Conservation (phyloP, 164 flowering plant species). For the Magnolia changhungtana region DNA sequence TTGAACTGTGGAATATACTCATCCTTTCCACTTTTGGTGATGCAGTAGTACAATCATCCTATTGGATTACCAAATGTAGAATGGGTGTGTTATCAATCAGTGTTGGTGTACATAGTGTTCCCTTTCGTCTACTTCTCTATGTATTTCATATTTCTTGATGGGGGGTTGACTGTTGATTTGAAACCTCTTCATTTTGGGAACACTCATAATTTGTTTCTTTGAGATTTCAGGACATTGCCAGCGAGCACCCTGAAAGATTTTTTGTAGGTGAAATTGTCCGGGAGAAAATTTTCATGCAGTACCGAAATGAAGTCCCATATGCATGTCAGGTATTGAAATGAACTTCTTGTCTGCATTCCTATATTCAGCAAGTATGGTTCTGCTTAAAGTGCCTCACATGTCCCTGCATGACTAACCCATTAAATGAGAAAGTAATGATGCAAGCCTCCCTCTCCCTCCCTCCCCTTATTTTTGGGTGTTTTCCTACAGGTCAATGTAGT, state of each 20-base stretch:
- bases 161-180: background rate
- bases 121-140: background rate
- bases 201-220: background rate
- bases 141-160: background rate
- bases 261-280: slow-evolving; percentile 91
- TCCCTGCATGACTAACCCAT: too few species aligned
- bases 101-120: background rate
- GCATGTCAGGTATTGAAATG: slow-evolving; percentile 76
- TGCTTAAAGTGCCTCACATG: background rate
- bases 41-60: too few species aligned
- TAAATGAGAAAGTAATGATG: too few species aligned
- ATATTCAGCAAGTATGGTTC: background rate
- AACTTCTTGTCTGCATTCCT: background rate
- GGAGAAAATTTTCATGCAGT: slow-evolving; percentile 95
- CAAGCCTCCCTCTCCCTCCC: background rate
- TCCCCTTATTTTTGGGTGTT: background rate
- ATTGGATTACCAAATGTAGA: too few species aligned
- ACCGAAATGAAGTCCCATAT: slow-evolving; percentile 91
- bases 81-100: too few species aligned
- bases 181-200: background rate
- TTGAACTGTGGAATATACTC: too few species aligned
- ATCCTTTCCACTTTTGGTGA: too few species aligned
- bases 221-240: slow-evolving; percentile 72
- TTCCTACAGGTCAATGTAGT: slow-evolving; percentile 79
- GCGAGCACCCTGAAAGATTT: slow-evolving; percentile 99